These are phyloP conservation scores for Calonectria leucothoes DNA, from an alignment of 2,329 filamentous ascomycete species.

Conservation along the genomic window DNA sequence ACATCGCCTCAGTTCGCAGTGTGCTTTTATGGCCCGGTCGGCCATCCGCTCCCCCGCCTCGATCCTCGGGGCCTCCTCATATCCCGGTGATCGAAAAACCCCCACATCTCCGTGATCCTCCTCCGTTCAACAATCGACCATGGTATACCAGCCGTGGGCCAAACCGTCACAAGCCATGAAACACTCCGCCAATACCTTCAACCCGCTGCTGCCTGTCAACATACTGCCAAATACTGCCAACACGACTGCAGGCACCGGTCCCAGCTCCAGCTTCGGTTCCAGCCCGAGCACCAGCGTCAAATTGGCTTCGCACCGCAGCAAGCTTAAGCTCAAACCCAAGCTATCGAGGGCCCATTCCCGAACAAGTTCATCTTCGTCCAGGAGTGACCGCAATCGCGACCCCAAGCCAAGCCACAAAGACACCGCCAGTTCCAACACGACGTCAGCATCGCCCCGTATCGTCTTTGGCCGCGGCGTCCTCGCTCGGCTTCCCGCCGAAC, in stretches of 20 bases:
- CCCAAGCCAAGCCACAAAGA: not conserved
- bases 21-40: not conserved
- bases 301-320: not conserved
- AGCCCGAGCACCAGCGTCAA: not conserved
- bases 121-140: conserved; percentile 1
- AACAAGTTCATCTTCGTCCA: not conserved
- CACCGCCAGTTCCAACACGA: not conserved
- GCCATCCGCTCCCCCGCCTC: not conserved
- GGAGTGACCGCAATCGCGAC: not conserved
- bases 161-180: not conserved
- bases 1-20: not conserved
- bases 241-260: not conserved
- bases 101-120: not conserved
- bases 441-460: conserved; percentile 43
- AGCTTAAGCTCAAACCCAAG: not conserved
- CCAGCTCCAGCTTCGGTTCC: not conserved
- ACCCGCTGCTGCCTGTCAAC: not conserved
- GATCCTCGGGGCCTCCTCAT: not conserved
- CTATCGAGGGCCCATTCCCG: not conserved
- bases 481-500: conserved; percentile 47
- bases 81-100: not conserved
- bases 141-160: not conserved
- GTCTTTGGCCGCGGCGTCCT: conserved; percentile 50
- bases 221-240: not conserved
- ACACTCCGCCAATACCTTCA: not conserved